These are phyloP conservation scores for Bryopsis sp. DNA, from an alignment of 139 green algal species.

Conservation along the genomic window DNA sequence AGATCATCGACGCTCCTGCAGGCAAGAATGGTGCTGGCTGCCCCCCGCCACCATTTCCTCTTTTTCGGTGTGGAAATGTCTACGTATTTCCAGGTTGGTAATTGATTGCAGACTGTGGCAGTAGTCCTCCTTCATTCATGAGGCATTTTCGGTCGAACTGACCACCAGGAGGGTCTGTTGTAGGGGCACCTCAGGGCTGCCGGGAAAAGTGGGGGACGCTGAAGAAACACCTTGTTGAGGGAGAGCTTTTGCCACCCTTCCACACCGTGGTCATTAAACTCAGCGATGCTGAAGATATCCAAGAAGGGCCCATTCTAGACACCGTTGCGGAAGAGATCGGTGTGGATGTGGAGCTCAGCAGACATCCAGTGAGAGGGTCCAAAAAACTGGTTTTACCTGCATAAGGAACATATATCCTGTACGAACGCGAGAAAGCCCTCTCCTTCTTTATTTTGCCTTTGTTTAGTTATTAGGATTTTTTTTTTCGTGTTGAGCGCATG, in stretches of 20 bases:
- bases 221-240: constrained; percentile 31
- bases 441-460: too few species aligned
- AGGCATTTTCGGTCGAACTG: background rate
- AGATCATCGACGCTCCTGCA: too few species aligned
- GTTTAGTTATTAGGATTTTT: too few species aligned
- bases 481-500: too few species aligned
- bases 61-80: constrained; percentile 66
- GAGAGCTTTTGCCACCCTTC: constrained; percentile 40
- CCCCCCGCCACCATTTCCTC: constrained; percentile 50
- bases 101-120: background rate
- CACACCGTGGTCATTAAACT: constrained; percentile 32
- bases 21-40: constrained; percentile 30
- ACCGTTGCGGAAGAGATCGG: constrained; percentile 30
- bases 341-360: constrained; percentile 43
- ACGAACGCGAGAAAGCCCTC: too few species aligned
- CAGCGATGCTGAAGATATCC: constrained; percentile 31
- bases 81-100: constrained; percentile 63
- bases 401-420: too few species aligned
- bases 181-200: constrained; percentile 63
- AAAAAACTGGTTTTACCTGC: background rate
- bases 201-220: constrained; percentile 57
- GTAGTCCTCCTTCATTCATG: background rate
- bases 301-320: constrained; percentile 44
- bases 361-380: constrained; percentile 43
- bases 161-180: background rate